These are phyloP conservation scores for Penicillium fimorum DNA, from an alignment of 495 filamentous ascomycete species.

Conservation along the genomic window DNA sequence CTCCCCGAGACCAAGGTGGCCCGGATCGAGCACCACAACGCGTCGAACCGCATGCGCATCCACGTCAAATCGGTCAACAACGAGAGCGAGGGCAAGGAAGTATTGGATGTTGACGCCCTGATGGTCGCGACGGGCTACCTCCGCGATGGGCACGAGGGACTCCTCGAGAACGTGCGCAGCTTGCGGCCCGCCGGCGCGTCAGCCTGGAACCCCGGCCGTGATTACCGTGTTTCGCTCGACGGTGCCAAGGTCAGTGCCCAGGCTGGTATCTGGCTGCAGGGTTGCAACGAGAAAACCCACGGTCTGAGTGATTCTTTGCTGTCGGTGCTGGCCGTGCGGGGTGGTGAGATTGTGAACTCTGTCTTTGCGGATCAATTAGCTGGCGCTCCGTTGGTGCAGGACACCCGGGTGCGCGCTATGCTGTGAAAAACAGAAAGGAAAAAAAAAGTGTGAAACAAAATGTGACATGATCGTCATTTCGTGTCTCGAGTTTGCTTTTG, in stretches of 20 bases:
- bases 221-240: slow-evolving; percentile 74
- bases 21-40: slow-evolving; percentile 52
- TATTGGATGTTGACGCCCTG: slow-evolving; percentile 72
- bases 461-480: background rate
- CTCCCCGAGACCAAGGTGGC: slow-evolving; percentile 62
- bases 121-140: slow-evolving; percentile 88
- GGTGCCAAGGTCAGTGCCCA: slow-evolving; percentile 58
- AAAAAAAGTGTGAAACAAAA: background rate
- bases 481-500: slow-evolving; percentile 1
- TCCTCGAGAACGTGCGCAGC: slow-evolving; percentile 62
- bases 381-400: slow-evolving; percentile 34
- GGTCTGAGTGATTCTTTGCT: slow-evolving; percentile 81
- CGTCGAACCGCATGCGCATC: slow-evolving; percentile 42
- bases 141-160: slow-evolving; percentile 72
- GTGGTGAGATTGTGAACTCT: slow-evolving; percentile 73
- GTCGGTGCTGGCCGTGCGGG: slow-evolving; percentile 71
- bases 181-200: slow-evolving; percentile 57
- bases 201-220: slow-evolving; percentile 46
- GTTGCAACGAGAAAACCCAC: slow-evolving; percentile 89
- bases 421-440: slow-evolving; percentile 20
- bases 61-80: slow-evolving; percentile 33
- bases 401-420: slow-evolving; percentile 43
- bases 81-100: slow-evolving; percentile 47
- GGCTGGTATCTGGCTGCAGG: slow-evolving; percentile 87
- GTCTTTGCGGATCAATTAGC: slow-evolving; percentile 60